Base-by-base conservation (phyloP, 306 rosid species). In the Prunus mume region DNA sequence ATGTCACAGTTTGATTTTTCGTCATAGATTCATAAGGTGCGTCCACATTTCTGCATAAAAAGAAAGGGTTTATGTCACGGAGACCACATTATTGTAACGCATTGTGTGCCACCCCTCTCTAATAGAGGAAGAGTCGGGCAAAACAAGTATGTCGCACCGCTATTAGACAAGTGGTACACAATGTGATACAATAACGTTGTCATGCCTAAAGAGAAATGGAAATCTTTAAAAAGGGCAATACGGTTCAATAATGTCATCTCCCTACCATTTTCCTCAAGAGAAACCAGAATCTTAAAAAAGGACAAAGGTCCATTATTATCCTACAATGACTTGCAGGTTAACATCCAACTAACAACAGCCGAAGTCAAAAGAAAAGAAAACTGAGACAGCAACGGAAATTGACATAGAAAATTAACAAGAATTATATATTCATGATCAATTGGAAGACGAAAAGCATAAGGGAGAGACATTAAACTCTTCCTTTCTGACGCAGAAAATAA, bases 401-500 rank as follows among this genome's bases (percentile, higher is more conserved):
- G 38, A 62, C 38, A 62, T 62, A 2, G 12, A 62, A 72, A 43
- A 58, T 38, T 38, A 38, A 38, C 46, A 32, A 60, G 45, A 60
- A 61, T 61, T 12, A 73, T 73, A 61, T 60, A 73, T 60, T 61
- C 65, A 52, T 73, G 38, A 52, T 73, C 60, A 61, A 32, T 38
- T 60, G 69, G n/a, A 73, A 61, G 41, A 54, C 28, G 28, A 61
- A 61, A 73, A 45, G 10, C 58, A 60, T 6, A 61, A n/a, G 60
- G 68, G 69, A 61, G 69, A 73, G 61, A 61, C 60, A 57, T 73
- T 61, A 46, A 57, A 46, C n/a, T 46, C 57, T 45, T 61, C 68
- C 30, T 60, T 60, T 58, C 69, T 38, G 49, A 71, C 43, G 34
- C 76, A 54, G 9, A 54, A 63, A 28, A 28, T 38, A 11, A 52